A percentile compares a stretch with the other conserved stretches of the same genome.
These are phyloP conservation scores for Gossypium davidsonii DNA, from an alignment of 441 rosid genomes.

Conservation along the genomic window DNA sequence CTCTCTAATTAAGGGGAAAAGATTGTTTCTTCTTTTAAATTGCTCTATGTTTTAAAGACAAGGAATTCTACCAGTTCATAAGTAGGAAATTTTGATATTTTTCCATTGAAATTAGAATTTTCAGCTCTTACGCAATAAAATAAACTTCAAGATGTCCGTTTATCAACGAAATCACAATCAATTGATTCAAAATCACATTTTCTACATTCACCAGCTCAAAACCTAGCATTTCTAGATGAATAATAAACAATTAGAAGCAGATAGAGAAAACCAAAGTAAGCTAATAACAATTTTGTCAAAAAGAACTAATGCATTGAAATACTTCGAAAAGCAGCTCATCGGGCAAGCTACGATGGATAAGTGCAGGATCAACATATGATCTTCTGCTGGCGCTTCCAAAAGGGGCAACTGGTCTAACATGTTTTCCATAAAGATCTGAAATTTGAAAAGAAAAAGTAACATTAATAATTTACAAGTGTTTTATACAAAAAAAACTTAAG, in stretches of 20 bases:
- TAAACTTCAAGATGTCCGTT: not conserved
- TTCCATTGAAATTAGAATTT: not conserved
- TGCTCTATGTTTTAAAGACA: not conserved
- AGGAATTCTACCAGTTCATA: not conserved
- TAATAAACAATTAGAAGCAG: not conserved
- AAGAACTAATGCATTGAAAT: conserved; percentile 2
- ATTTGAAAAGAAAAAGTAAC: not conserved
- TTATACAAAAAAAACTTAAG: not conserved
- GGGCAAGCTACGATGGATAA: conserved; percentile 73
- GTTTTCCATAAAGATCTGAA: conserved; percentile 82
- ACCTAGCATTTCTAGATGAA: not conserved
- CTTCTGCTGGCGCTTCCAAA: conserved; percentile 64
- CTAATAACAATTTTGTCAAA: not conserved
- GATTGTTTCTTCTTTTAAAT: not conserved
- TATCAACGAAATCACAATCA: not conserved
- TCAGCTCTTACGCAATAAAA: not conserved
- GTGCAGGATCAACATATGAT: conserved; percentile 58
- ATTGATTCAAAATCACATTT: not conserved
- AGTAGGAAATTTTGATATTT: not conserved
- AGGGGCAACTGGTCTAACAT: conserved; percentile 83
- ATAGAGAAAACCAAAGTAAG: not conserved
- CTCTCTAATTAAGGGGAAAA: not conserved
- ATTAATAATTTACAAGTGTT: not conserved
- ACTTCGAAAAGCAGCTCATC: conserved; percentile 96
- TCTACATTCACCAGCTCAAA: not conserved